These are phyloP conservation scores for Rhizopus stolonifer DNA, from an alignment of 371 early-diverging fungal genomes.

Conservation along the genomic window DNA sequence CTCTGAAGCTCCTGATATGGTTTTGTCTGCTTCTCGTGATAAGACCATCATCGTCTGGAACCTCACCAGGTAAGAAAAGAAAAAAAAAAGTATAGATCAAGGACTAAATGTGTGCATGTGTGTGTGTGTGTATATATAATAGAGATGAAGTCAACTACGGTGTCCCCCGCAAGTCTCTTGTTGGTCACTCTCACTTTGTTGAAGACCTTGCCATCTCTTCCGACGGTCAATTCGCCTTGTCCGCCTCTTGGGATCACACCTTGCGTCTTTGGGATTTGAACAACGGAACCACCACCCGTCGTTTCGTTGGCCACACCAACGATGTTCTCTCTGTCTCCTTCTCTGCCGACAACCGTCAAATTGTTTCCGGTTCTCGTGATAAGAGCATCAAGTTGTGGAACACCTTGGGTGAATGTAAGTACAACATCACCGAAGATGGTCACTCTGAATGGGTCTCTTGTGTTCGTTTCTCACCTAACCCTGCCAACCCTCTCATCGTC, in stretches of 20 bases:
- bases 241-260: conserved; percentile 98
- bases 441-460: conserved; percentile 98
- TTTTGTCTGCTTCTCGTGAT: conserved; percentile 94
- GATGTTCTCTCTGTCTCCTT: conserved; percentile 97
- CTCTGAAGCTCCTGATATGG: conserved; percentile 89
- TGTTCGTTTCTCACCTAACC: conserved; percentile 99
- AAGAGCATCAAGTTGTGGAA: conserved; percentile 99
- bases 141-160: conserved; percentile 92
- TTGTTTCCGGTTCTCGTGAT: conserved; percentile 97
- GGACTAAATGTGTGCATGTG: background rate
- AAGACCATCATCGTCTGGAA: conserved; percentile 97
- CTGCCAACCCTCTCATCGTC: conserved; percentile 95
- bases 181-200: conserved; percentile 98
- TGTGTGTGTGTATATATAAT: no score
- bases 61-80: conserved; percentile 62
- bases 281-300: conserved; percentile 91
- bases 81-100: background rate
- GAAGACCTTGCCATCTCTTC: conserved; percentile 96
- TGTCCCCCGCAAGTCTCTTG: conserved; percentile 84
- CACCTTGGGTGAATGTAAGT: conserved; percentile 99
- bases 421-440: conserved; percentile 89
- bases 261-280: conserved; percentile 97
- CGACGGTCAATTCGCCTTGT: conserved; percentile 96
- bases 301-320: conserved; percentile 96
- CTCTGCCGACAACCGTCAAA: conserved; percentile 99